Conservation (phyloP, 2,329 filamentous ascomycete species). For the Myriangium duriaei region DNA sequence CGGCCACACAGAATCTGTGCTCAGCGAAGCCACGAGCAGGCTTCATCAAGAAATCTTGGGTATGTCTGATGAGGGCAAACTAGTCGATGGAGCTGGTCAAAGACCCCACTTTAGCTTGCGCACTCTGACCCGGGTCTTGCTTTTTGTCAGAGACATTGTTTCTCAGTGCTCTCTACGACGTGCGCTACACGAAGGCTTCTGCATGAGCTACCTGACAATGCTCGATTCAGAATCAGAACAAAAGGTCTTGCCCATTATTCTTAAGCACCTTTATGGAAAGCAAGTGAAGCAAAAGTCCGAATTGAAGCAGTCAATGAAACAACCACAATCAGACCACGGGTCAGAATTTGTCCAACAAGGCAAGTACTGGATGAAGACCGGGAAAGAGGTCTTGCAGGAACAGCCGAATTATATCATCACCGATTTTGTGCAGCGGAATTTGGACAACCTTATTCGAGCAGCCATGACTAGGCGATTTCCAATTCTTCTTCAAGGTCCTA, state of each 20-base stretch:
- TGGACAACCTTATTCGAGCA: constrained; percentile 86
- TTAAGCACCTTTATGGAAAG: constrained; percentile 63
- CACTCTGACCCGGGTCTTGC: constrained; percentile 79
- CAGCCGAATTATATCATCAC: constrained; percentile 93
- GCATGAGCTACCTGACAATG: constrained; percentile 93
- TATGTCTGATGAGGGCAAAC: constrained; percentile 64
- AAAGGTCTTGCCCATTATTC: constrained; percentile 65
- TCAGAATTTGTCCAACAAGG: constrained; percentile 50
- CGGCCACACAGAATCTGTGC: constrained; percentile 52
- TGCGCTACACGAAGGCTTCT: constrained; percentile 87
- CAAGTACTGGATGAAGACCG: constrained; percentile 63
- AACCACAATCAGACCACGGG: constrained; percentile 59
- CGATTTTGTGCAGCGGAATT: constrained; percentile 83
- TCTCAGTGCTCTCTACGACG: constrained; percentile 73
- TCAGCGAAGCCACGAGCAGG: constrained; percentile 61
- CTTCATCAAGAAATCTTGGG: constrained; percentile 82
- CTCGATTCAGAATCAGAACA: constrained; percentile 72
- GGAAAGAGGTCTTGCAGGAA: constrained; percentile 51
- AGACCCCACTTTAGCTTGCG: constrained; percentile 94
- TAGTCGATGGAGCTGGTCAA: constrained; percentile 92
- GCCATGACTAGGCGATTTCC: constrained; percentile 87
- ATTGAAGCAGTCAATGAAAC: constrained; percentile 63
- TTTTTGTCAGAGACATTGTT: constrained; percentile 75
- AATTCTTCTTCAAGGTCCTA: constrained; percentile 90
- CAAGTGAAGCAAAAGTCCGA: constrained; percentile 58